Base-by-base conservation (phyloP, 306 rosid species). In the Gynostemma pentaphyllum region DNA sequence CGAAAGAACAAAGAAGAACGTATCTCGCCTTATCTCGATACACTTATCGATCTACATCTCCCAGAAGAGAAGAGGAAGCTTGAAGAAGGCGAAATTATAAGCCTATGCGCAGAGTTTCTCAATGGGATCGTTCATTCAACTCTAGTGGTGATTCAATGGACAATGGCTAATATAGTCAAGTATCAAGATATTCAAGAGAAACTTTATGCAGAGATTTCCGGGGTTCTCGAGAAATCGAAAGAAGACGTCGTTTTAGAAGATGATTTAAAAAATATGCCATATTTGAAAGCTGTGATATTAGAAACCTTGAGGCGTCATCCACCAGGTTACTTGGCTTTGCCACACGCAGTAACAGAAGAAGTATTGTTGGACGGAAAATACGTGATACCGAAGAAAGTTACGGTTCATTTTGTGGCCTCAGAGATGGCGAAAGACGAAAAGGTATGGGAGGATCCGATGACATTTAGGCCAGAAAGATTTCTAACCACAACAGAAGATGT, bases 221-320 rank as follows among this genome's bases (percentile, higher is more conserved):
- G 23, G 15, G 40, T 27, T 0, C 24, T 40, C 2, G 29, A 47
- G 14, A 11, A 50, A 28, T 23, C 22, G 29, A 27, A 52, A 67
- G 51, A 40, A 7, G 16, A 23, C 1, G 34, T 67, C 21, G 28
- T n/a, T n/a, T n/a, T 16, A 41, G 71, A 67, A 45, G 64, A 53
- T 7, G 64, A 52, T 19, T 2, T 67, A 19, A 67, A 67, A 45
- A 67, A 39, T 21, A 39, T 67, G 53, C 42, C 64, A 4, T 67
- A 67, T 26, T 30, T 67, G 52, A 67, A 67, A 12, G 71, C 71
- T 4, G 71, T 67, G 71, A 52, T 67, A 22, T 37, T 51, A 14
- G 71, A 67, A 23, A 52, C 32, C 2, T 12, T 67, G 28, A 26
- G 71, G 52, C 40, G 64, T 12, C 71, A 67, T 48, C 71, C 71